phyloP scores from a whole-genome alignment of 441 rosid species.

The Iberis amara region DNA sequence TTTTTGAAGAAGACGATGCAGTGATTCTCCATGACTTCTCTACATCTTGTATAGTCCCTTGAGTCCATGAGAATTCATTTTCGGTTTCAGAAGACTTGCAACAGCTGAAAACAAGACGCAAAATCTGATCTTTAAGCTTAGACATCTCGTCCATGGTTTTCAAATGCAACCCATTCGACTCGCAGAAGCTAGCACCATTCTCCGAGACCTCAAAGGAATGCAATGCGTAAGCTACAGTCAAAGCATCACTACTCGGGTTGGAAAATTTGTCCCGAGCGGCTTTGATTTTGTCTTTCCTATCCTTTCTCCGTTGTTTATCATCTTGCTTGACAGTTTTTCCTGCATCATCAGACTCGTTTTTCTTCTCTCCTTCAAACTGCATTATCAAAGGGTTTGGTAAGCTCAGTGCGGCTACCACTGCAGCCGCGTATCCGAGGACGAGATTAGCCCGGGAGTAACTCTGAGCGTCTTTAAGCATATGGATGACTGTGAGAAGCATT shows the following conservation, averaged over 20 bases:
- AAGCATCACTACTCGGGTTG: constrained; percentile 22
- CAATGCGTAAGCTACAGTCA: constrained; percentile 62
- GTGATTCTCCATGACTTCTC: constrained; percentile 55
- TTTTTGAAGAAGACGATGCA: constrained; percentile 35
- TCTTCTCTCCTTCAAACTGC: constrained; percentile 44
- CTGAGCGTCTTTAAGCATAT: constrained; percentile 42
- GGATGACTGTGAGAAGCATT: constrained; percentile 75
- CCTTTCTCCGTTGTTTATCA: constrained; percentile 44
- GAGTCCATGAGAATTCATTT: constrained; percentile 58
- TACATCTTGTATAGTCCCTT: constrained; percentile 57
- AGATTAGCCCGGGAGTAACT: constrained; percentile 51
- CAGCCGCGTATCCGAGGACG: constrained; percentile 54
- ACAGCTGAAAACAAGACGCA: constrained; percentile 60
- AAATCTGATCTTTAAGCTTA: constrained; percentile 76
- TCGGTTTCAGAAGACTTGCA: constrained; percentile 30
- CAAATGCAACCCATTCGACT: constrained; percentile 49
- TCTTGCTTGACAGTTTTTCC: constrained; percentile 39
- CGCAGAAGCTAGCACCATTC: constrained; percentile 46
- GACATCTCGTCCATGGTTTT: constrained; percentile 93
- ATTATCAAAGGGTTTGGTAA: constrained; percentile 55
- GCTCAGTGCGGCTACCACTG: constrained; percentile 61
- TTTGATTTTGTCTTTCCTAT: constrained; percentile 49
- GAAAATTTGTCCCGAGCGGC: constrained; percentile 47
- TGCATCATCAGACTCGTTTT: constrained; percentile 30
- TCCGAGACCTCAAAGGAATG: constrained; percentile 65